Conservation (phyloP, 2,329 filamentous ascomycete genomes). For the Talaromyces sp. region DNA sequence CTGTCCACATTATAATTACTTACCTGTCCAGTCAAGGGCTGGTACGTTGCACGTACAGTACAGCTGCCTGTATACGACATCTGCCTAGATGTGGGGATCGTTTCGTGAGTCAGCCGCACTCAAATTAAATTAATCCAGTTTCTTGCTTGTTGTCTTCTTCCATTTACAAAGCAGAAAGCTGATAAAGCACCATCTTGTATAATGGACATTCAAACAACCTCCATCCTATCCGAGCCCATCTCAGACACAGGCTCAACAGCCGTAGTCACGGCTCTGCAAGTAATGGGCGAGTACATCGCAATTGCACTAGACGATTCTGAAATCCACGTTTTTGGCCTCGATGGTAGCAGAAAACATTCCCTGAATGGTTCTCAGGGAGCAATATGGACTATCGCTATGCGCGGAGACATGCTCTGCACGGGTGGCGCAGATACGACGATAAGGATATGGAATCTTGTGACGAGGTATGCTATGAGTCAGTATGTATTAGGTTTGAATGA, state of each 20-base stretch:
- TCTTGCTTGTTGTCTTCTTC: background rate
- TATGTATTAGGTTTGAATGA: background rate
- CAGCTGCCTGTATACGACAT: background rate
- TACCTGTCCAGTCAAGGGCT: no score
- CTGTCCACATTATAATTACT: background rate
- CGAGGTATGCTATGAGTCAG: background rate
- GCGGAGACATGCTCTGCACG: background rate
- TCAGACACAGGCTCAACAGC: no score
- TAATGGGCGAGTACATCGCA: no score
- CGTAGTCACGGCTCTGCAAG: no score
- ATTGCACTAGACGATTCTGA: no score
- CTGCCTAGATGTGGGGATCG: background rate
- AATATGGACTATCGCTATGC: background rate
- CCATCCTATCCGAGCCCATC: no score
- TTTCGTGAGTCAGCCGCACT: background rate
- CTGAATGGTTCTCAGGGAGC: background rate
- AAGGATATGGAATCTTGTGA: background rate
- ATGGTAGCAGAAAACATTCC: background rate
- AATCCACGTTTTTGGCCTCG: no score
- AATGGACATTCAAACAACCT: no score
- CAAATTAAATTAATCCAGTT: background rate
- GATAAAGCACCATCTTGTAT: background rate
- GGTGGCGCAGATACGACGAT: background rate
- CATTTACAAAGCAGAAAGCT: background rate
- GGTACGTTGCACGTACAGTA: no score